Evolutionary conservation across 2,329 filamentous ascomycete species (phyloP).

Genomic region (Ceratocystis cubensis): DNA sequence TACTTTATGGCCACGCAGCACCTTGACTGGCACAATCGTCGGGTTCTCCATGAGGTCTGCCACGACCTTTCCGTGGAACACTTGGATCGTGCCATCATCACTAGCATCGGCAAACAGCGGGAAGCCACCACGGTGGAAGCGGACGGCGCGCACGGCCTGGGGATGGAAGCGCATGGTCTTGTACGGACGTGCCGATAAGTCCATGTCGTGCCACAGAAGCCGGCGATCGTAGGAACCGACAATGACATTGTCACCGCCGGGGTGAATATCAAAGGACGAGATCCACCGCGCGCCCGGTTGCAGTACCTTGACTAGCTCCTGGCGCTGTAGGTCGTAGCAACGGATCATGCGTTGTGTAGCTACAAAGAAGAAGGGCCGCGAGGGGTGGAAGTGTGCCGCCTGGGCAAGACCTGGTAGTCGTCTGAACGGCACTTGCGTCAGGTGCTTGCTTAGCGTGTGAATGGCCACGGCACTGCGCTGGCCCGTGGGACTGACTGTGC

Average conservation of each 20-base stretch:
- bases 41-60: constrained; percentile 93
- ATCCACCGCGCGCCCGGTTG: constrained; percentile 92
- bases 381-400: constrained; percentile 87
- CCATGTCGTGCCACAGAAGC: constrained; percentile 91
- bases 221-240: constrained; percentile 90
- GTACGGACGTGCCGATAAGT: constrained; percentile 79
- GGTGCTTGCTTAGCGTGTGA: constrained; percentile 87
- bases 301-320: constrained; percentile 83
- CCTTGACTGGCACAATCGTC: constrained; percentile 90
- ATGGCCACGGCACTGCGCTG: constrained; percentile 75
- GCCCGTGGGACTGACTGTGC: constrained; percentile 73
- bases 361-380: constrained; percentile 85
- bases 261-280: constrained; percentile 83
- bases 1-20: constrained; percentile 79
- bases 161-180: constrained; percentile 93
- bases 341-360: constrained; percentile 89
- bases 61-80: constrained; percentile 94
- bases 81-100: constrained; percentile 86
- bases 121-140: constrained; percentile 64
- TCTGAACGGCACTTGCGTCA: constrained; percentile 89
- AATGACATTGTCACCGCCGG: constrained; percentile 84
- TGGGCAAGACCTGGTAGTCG: constrained; percentile 62
- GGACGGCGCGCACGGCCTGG: constrained; percentile 80
- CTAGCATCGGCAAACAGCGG: constrained; percentile 90
- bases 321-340: constrained; percentile 82